Conservation (phyloP, 208 protist genomes). For the Phytomonas francai region DNA sequence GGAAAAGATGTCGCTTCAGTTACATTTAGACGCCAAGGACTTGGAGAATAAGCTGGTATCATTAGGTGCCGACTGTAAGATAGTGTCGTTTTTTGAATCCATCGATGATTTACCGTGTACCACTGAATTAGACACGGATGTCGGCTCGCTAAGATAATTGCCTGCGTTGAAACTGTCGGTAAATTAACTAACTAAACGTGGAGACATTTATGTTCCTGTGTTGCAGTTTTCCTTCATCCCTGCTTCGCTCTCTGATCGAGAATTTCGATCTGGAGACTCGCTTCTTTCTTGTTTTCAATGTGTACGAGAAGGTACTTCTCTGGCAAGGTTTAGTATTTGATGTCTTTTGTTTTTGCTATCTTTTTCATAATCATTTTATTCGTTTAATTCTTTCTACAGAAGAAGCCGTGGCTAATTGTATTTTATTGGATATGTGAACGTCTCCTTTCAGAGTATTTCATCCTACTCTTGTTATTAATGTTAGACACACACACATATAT, state of each 20-base stretch:
- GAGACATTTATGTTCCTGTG: background rate
- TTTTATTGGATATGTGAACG: background rate
- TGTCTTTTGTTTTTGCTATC: background rate
- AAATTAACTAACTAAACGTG: background rate
- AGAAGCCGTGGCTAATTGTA: background rate
- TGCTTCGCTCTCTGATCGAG: background rate
- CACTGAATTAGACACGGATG: background rate
- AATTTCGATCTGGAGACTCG: background rate
- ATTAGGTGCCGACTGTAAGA: background rate
- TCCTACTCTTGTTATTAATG: background rate
- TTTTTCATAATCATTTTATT: background rate
- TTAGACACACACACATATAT: background rate
- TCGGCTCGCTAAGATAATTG: background rate
- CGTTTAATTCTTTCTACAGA: background rate
- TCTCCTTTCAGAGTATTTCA: background rate
- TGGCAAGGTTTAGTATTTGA: background rate
- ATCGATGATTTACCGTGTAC: background rate
- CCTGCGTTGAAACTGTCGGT: background rate
- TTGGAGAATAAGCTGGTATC: slow-evolving; percentile 17
- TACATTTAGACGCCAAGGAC: slow-evolving; percentile 68
- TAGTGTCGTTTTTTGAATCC: background rate
- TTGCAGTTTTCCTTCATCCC: background rate
- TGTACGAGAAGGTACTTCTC: background rate
- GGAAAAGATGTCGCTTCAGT: slow-evolving; percentile 84
- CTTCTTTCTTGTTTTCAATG: background rate